A percentile compares a stretch with the other conserved stretches of the same genome.
Conservation (phyloP, 805 yeast genomes). For the Suhomyces vadensis region DNA sequence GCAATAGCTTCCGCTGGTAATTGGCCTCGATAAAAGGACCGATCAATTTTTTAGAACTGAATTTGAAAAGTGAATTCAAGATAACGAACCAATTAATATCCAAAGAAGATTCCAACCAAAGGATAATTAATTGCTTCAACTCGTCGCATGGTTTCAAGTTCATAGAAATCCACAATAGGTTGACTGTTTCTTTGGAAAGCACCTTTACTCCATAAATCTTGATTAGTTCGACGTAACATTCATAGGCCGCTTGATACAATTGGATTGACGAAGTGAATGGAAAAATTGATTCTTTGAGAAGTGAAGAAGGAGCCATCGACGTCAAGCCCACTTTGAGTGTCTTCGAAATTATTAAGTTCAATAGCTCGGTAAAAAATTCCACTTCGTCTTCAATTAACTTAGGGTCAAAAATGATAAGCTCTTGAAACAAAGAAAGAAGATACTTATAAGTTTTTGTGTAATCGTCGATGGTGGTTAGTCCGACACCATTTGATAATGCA, state of each 20-base stretch:
- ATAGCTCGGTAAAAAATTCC: conserved; percentile 27
- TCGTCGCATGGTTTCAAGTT: conserved; percentile 48
- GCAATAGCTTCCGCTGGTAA: conserved; percentile 41
- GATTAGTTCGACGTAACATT: conserved; percentile 58
- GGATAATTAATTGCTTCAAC: conserved; percentile 47
- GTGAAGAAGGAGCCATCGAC: conserved; percentile 36
- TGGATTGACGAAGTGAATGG: conserved; percentile 45
- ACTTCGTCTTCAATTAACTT: conserved; percentile 35
- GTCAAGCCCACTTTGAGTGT: conserved; percentile 40
- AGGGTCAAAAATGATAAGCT: conserved; percentile 41
- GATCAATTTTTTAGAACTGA: conserved; percentile 44
- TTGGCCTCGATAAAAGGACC: conserved; percentile 39
- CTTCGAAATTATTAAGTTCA: conserved; percentile 31
- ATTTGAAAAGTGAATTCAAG: conserved; percentile 50
- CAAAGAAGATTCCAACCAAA: conserved; percentile 59
- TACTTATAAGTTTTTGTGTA: conserved; percentile 23
- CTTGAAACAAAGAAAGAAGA: conserved; percentile 33
- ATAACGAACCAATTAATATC: conserved; percentile 60
- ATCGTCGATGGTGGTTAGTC: conserved; percentile 29
- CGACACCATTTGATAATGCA: conserved; percentile 33
- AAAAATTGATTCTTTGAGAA: conserved; percentile 43
- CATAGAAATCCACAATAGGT: conserved; percentile 60
- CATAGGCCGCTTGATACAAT: conserved; percentile 48
- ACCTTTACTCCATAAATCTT: conserved; percentile 49
- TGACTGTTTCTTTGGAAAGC: conserved; percentile 48